Conservation (phyloP, 2,329 filamentous ascomycete species). For the Monosporascus sp. region DNA sequence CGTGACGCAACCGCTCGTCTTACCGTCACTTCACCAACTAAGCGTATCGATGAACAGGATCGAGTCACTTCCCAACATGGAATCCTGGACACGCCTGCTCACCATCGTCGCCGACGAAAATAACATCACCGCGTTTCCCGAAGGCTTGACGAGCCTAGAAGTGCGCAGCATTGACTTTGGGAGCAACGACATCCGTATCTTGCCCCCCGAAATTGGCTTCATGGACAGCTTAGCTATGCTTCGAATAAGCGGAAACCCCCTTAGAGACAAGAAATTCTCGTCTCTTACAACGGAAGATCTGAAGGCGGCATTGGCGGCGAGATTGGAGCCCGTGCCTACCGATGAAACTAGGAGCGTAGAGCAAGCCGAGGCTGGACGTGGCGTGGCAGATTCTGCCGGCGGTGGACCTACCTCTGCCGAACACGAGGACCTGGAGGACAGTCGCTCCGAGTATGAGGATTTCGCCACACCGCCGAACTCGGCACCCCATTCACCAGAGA, state of each 20-base stretch:
- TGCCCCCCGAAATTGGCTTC: constrained; percentile 70
- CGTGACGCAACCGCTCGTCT: constrained; percentile 39
- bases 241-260: constrained; percentile 79
- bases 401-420: constrained; percentile 22
- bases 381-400: constrained; percentile 22
- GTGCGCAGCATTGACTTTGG: constrained; percentile 77
- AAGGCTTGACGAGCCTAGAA: constrained; percentile 63
- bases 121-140: constrained; percentile 66
- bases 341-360: constrained; percentile 14
- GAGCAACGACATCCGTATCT: constrained; percentile 70
- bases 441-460: constrained; percentile 46
- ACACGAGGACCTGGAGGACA: constrained; percentile 35
- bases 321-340: constrained; percentile 53
- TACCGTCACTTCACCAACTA: constrained; percentile 70
- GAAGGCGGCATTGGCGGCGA: constrained; percentile 64
- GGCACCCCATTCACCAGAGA: constrained; percentile 42
- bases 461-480: constrained; percentile 55
- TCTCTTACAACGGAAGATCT: constrained; percentile 75
- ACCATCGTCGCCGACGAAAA: constrained; percentile 80
- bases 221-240: constrained; percentile 76
- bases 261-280: constrained; percentile 81
- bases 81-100: constrained; percentile 66
- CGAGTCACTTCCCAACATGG: constrained; percentile 64
- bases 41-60: constrained; percentile 79
- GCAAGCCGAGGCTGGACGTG: constrained; percentile 20